Evolutionary conservation across 331 rosid species (phyloP).

Genomic region (Prunus yedoensis): DNA sequence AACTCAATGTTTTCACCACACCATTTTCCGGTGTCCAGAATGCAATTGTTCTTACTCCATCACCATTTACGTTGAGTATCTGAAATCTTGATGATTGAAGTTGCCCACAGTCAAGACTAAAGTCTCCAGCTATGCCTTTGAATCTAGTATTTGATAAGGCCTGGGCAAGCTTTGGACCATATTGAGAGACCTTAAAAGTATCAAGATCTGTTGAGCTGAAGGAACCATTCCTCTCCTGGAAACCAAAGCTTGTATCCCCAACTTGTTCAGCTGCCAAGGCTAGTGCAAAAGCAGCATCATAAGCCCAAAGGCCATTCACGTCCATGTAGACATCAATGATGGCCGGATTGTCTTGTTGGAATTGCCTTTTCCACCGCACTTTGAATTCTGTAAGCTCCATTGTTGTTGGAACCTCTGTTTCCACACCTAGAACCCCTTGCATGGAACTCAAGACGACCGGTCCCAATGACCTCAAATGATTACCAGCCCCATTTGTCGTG

Average conservation of each 20-base stretch:
- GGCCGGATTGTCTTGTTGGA: conserved; percentile 13
- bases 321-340: conserved; percentile 4
- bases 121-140: conserved; percentile 30
- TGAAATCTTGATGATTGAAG: conserved; percentile 10
- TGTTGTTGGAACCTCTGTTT: conserved; percentile 21
- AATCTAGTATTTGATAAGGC: conserved; percentile 12
- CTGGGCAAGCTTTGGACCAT: conserved; percentile 14
- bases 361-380: conserved; percentile 29
- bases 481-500: not conserved
- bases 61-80: conserved; percentile 27
- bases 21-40: conserved; percentile 1
- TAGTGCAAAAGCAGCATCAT: conserved; percentile 36
- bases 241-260: not conserved
- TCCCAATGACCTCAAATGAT: not conserved
- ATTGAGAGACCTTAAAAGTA: conserved; percentile 3
- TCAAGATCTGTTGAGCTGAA: conserved; percentile 6
- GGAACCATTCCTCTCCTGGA: not conserved
- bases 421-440: conserved; percentile 40
- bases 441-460: conserved; percentile 5
- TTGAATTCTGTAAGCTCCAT: conserved; percentile 12
- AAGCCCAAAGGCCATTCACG: conserved; percentile 32
- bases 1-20: not conserved
- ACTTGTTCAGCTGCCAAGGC: conserved; percentile 35
- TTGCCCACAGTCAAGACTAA: conserved; percentile 10
- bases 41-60: not conserved